Base-by-base conservation (phyloP, 495 filamentous ascomycete species). In the Cudoniella acicularis region DNA sequence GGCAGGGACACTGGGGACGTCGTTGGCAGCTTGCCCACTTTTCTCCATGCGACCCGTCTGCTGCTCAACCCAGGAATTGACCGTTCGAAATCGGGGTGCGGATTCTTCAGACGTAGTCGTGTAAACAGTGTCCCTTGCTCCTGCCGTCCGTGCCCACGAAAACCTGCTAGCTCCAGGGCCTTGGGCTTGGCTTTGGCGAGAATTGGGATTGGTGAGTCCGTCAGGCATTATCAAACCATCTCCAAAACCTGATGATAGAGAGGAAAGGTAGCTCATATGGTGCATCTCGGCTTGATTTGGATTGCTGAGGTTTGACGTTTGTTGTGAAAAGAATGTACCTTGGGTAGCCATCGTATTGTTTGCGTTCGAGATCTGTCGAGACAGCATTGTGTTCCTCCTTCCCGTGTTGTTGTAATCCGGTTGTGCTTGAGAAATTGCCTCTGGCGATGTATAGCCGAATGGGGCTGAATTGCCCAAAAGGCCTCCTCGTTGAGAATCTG, bases 31-130 rank as follows among this genome's bases (percentile, higher is more conserved):
- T 45, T 54, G 49, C 26, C 21, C 26, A 20, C 59, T 56, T 23
- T 56, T 60, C 57, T 64, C 60, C 1, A 66, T 42, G 21, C 49
- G 61, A 10, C 57, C 50, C 9, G 46, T 57, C 62, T 87, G 85
- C 59, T 87, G 79, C 62, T 79, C 74, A 1, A 88, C 83, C 85
- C 85, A 88, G 13, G 78, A 82, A 47, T 72, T 73, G 52, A 88
- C 71, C 9, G 74, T 75, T 23, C 82, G 76, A 64, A 85, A 87
- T 17, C 77, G 75, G 16, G 83, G 74, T 13, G 77, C 76, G 25
- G 67, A 65, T 50, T 80, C 80, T 53, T 77, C 64, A 0, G 79
- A 80, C 25, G 63, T 23, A 13, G 25, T 59, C 1, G 66, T 68
- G 64, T 77, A 79, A 16, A 79, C 57, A 0, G 79, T 77, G 36